phyloP scores from a whole-genome alignment of 1,284 basidiomycete genomes.

The Fomitopsis betulina region DNA sequence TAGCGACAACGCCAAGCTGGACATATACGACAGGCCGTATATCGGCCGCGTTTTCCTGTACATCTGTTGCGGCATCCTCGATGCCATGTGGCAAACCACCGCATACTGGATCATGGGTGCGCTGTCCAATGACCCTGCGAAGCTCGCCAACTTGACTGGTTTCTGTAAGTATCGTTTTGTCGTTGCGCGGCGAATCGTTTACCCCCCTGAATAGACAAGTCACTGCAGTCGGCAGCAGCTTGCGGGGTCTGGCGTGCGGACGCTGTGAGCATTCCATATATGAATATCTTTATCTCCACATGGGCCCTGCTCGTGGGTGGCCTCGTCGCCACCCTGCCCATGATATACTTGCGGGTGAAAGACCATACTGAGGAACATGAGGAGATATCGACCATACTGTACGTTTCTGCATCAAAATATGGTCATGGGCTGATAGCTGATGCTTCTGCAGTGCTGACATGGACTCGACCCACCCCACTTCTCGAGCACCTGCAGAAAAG shows the following conservation, averaged over 20 bases:
- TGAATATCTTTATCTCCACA: conserved; percentile 41
- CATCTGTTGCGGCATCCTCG: conserved; percentile 48
- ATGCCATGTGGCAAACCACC: conserved; percentile 58
- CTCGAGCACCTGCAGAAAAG: neutral
- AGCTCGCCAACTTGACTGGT: conserved; percentile 43
- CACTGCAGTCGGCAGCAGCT: conserved; percentile 39
- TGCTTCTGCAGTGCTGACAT: conserved; percentile 1
- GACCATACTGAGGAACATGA: conserved; percentile 30
- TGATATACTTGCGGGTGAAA: conserved; percentile 39
- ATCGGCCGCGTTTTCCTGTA: conserved; percentile 52
- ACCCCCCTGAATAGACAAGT: conserved; percentile 31
- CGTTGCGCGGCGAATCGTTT: neutral
- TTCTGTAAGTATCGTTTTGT: conserved; percentile 33
- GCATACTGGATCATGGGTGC: conserved; percentile 54
- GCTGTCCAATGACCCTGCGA: conserved; percentile 42
- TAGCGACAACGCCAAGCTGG: conserved; percentile 36
- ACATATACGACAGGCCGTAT: conserved; percentile 51
- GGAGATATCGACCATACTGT: conserved; percentile 27
- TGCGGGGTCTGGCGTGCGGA: conserved; percentile 41
- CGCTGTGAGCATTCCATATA: conserved; percentile 35
- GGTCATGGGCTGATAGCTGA: neutral
- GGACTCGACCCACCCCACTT: neutral
- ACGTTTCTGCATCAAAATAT: conserved; percentile 8
- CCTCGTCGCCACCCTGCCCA: conserved; percentile 39
- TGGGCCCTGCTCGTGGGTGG: conserved; percentile 39